phyloP scores from a whole-genome alignment of 2,329 filamentous ascomycete genomes.

The Huntiella savannae region DNA sequence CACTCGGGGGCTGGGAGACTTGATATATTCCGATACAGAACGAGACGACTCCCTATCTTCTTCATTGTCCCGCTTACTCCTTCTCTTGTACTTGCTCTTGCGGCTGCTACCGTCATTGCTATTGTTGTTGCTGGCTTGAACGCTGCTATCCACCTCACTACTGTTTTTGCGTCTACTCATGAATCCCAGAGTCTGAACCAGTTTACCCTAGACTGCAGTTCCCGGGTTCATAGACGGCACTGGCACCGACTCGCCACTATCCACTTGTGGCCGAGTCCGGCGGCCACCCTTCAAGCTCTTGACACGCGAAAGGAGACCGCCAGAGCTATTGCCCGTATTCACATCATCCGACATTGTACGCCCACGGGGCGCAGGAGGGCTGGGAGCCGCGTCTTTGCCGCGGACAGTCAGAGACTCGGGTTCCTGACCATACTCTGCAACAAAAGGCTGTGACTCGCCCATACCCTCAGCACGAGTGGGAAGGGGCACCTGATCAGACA shows the following conservation, averaged over 20 bases:
- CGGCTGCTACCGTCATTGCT: not conserved
- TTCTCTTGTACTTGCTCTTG: not conserved
- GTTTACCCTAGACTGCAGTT: constrained; percentile 22
- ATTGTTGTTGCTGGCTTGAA: not conserved
- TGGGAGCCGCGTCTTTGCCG: constrained; percentile 17
- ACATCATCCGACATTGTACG: constrained; percentile 8
- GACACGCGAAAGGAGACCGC: constrained; percentile 58
- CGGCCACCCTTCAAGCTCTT: constrained; percentile 63
- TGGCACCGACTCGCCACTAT: constrained; percentile 10
- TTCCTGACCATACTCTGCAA: constrained; percentile 42
- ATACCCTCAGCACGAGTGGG: constrained; percentile 10
- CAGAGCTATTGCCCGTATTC: constrained; percentile 21
- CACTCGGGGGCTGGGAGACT: too few relatives aligned
- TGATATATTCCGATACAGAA: too few relatives aligned
- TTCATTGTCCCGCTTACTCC: too few relatives aligned
- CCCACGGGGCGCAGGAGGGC: constrained; percentile 7
- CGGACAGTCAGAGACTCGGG: constrained; percentile 32
- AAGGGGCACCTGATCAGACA: constrained; percentile 20
- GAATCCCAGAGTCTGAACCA: constrained; percentile 10
- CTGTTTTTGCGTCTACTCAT: constrained; percentile 11
- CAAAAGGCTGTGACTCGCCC: constrained; percentile 7
- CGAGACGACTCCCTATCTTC: too few relatives aligned
- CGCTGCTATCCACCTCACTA: not conserved
- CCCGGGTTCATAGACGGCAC: constrained; percentile 16
- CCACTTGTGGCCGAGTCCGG: constrained; percentile 13